Evolutionary conservation across 2,329 filamentous ascomycete genomes (phyloP), one percentile per base, ranked within the genome.

Genomic region (Xylogone sp.): DNA sequence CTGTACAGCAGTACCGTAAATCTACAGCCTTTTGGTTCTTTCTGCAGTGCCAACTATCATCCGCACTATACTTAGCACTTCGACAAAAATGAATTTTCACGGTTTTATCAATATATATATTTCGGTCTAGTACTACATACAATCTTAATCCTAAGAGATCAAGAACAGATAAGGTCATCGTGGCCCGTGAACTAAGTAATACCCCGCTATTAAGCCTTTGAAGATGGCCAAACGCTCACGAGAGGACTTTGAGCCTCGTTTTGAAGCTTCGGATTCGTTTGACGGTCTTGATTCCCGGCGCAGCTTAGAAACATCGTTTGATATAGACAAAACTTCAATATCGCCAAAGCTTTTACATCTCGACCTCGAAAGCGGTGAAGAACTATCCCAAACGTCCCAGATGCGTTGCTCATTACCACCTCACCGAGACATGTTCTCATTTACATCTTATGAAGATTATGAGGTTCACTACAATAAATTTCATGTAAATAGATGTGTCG

Each of bases 361-460:
- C 55, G 84, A 88, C 57, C 69, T 88, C 51, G 83, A 87, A 29
- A 59, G 53, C 57, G 56, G 60, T 59, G 62, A 63, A 51, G 51
- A 49, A 34, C 21, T 43, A 34, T 21, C 24, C 52, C 48, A 21
- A 24, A 61, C 65, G 21, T 64, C 62, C 54, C 62, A 69, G 43
- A 96, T 97, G 82, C 82, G 76, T 69, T 97, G 93, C 73, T 83
- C 81, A 19, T 76, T 97, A 20, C 90, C 92, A 49, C 89, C 90
- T 45, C 92, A 97, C 70, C 78, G 75, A 58, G 80, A 86, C 53
- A 75, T 83, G 1, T 64, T 94, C 50, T 74, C 77, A 3, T 97
- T 99, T 69, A 66, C 74, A 21, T 84, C 84, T 0, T 91, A 90
- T 64, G 79, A 84, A 53, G 88, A 91, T 16, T 97, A 95, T 69